These are phyloP conservation scores for Ceratocystis eucalypticola DNA, from an alignment of 2,329 filamentous ascomycete genomes.

Conservation along the genomic window DNA sequence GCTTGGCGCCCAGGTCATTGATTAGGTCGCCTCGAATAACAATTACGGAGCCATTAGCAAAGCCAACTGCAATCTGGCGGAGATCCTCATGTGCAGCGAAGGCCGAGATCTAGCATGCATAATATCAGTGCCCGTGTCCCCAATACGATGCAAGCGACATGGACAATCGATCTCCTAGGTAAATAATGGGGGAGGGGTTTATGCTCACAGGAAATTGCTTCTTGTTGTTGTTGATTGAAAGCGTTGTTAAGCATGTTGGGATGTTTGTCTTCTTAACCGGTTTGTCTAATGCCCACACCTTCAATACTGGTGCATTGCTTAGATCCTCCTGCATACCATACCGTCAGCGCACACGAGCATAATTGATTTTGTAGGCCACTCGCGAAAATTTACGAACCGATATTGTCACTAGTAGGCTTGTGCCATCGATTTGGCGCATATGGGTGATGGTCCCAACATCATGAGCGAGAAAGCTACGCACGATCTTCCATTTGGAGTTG, in stretches of 20 bases:
- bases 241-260: constrained; percentile 74
- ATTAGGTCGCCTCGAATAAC: constrained; percentile 88
- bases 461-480: constrained; percentile 77
- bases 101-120: constrained; percentile 55
- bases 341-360: background rate
- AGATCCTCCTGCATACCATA: constrained; percentile 54
- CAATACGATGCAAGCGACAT: background rate
- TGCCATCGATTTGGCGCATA: constrained; percentile 83
- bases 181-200: background rate
- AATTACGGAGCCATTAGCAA: constrained; percentile 88
- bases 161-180: too few relatives aligned
- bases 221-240: constrained; percentile 76
- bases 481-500: constrained; percentile 72
- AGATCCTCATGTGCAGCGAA: constrained; percentile 80
- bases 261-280: constrained; percentile 84
- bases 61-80: constrained; percentile 85
- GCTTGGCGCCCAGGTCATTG: constrained; percentile 85
- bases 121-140: background rate
- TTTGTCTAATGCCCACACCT: constrained; percentile 96
- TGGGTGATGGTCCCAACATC: constrained; percentile 70
- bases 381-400: constrained; percentile 32
- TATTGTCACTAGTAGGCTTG: constrained; percentile 71
- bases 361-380: too few relatives aligned
- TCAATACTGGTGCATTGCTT: constrained; percentile 72
- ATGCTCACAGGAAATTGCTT: constrained; percentile 72